Evolutionary conservation across 2,329 filamentous ascomycete species (phyloP).

Genomic region (Aspergillus flavus): DNA sequence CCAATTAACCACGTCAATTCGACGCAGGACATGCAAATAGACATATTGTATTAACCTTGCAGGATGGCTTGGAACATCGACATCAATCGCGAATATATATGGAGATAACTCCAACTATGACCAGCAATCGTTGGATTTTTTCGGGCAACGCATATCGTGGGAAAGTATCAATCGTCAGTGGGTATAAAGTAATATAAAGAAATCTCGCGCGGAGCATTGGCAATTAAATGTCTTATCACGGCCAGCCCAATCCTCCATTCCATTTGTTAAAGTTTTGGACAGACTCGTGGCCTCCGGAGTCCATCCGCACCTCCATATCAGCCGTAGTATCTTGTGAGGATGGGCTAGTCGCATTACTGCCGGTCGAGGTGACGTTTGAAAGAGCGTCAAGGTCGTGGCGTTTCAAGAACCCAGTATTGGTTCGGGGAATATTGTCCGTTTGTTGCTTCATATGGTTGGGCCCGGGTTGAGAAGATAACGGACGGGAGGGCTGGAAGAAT

Average conservation of each 20-base stretch:
- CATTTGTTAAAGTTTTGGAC: conserved; percentile 25
- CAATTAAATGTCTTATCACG: conserved; percentile 20
- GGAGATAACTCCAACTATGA: conserved; percentile 2
- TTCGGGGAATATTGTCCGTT: conserved; percentile 22
- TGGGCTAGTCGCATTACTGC: conserved; percentile 27
- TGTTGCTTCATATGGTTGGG: conserved; percentile 19
- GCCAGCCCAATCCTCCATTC: conserved; percentile 36
- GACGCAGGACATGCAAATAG: background rate
- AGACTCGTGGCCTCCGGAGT: conserved; percentile 28
- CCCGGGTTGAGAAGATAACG: conserved; percentile 20
- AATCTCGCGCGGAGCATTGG: background rate
- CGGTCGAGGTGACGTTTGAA: conserved; percentile 20
- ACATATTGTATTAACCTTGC: conserved; percentile 1
- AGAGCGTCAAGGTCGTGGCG: conserved; percentile 21
- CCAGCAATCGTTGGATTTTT: conserved; percentile 4
- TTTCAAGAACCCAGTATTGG: conserved; percentile 23
- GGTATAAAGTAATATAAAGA: background rate
- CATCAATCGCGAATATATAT: background rate
- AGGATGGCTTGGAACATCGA: background rate
- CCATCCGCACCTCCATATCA: conserved; percentile 37
- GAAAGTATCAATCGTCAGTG: background rate
- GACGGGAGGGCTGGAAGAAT: conserved; percentile 40
- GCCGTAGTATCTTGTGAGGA: conserved; percentile 21
- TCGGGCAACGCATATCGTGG: background rate
- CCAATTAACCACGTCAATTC: background rate